Base-by-base conservation (phyloP, 257 asterid genomes). In the Osmanthus fragrans region DNA sequence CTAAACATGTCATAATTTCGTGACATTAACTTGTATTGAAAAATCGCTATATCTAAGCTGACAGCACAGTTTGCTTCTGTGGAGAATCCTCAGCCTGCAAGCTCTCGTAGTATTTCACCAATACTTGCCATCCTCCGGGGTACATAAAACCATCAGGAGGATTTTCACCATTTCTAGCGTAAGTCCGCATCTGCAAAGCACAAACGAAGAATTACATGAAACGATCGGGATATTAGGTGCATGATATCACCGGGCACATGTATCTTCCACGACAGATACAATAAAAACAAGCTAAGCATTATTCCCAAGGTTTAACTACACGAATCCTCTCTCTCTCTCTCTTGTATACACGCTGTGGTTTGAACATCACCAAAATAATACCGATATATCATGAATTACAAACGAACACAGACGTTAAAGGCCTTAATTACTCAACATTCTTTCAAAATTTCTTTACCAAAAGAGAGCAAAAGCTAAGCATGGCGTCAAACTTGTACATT, bases 141-240 rank as follows among this genome's bases (percentile, higher is more conserved):
- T 97, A 88, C 97, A 91, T 91, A 45, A 93, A 93, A 30, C 97
- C 97, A 71, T 90, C 90, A 0, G 96, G 97, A 16, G 96, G 97
- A 79, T 87, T 88, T 82, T 93, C 97, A 6, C 96, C 96, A 0
- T 40, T 91, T 83, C 90, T 89, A 32, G 97, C 96, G 63, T 40
- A 89, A 7, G 94, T 77, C 45, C 97, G 81, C 97, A 93, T 91
- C 97, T 91, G 81, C 75, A 76, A 80, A 71, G 78, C 25, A 27
- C n/a, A 30, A 69, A 66, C n/a, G 32, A 70, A 75, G 33, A 34
- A 1, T 75, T 40, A 65, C 58, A 64, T 56, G 23, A 12, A 23
- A 72, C 2, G 16, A 8, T 60, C 16, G 5, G 67, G 8, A 29
- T 60, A 25, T 60, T 7, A 23, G 30, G 13, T 8, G 25, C 68